phyloP scores from a whole-genome alignment of 2,329 filamentous ascomycete genomes.

The Pyricularia grisea region DNA sequence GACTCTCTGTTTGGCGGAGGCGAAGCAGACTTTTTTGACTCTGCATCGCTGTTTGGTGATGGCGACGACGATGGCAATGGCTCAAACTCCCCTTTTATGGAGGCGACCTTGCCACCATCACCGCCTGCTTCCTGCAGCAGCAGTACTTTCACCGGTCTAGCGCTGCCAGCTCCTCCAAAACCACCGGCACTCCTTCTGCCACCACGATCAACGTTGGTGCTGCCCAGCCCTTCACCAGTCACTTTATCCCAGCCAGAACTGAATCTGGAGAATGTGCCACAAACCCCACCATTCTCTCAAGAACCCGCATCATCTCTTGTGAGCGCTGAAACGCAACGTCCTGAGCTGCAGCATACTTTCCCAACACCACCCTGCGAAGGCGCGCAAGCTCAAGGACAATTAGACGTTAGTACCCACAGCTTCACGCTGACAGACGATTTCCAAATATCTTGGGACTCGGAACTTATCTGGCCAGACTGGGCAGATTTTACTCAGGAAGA shows the following conservation, averaged over 20 bases:
- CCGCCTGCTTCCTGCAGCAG: background rate
- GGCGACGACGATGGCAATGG: slow-evolving; percentile 2
- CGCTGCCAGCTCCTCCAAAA: background rate
- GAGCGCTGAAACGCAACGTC: background rate
- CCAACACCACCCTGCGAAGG: slow-evolving; percentile 1
- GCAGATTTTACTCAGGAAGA: background rate
- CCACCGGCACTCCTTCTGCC: background rate
- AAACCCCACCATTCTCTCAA: background rate
- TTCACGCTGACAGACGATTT: background rate
- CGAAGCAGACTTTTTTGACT: background rate
- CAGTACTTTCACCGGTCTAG: background rate
- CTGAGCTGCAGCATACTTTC: background rate
- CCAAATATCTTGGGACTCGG: background rate
- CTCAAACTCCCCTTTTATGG: background rate
- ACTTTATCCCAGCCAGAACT: background rate
- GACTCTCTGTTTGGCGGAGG: slow-evolving; percentile 1
- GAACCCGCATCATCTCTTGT: background rate
- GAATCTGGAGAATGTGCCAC: background rate
- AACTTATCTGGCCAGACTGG: background rate
- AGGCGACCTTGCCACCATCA: background rate
- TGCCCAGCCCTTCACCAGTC: background rate
- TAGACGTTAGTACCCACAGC: slow-evolving; percentile 6
- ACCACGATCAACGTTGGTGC: background rate
- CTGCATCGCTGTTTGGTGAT: slow-evolving; percentile 2
- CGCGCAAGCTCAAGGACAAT: slow-evolving; percentile 1